Evolutionary conservation across 192 early-diverging fungal species (phyloP).

Genomic region (Backusella sp.): DNA sequence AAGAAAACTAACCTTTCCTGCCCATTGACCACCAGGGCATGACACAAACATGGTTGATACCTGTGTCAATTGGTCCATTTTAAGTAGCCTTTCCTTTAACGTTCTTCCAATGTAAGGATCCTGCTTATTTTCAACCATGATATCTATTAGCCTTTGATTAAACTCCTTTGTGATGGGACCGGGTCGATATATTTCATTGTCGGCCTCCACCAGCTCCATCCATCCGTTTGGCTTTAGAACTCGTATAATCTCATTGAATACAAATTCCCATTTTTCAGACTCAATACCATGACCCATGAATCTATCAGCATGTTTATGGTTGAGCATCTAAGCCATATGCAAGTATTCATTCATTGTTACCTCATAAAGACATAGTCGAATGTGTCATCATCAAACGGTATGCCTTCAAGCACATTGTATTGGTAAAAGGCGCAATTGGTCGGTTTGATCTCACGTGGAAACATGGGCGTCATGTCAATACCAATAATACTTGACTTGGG

Average conservation of each 20-base stretch:
- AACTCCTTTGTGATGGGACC: conserved; percentile 28
- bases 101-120: conserved; percentile 26
- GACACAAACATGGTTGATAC: conserved; percentile 32
- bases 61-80: conserved; percentile 10
- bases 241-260: conserved; percentile 42
- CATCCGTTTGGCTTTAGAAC: conserved; percentile 52
- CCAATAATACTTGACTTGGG: conserved; percentile 37
- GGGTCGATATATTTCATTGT: conserved; percentile 26
- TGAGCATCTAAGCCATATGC: not conserved
- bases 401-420: conserved; percentile 18
- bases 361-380: conserved; percentile 54
- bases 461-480: conserved; percentile 31
- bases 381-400: conserved; percentile 43
- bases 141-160: conserved; percentile 18
- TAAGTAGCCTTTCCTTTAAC: conserved; percentile 20
- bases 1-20: conserved; percentile 29
- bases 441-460: conserved; percentile 34
- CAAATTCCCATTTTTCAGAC: conserved; percentile 35
- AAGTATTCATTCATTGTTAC: conserved; percentile 5
- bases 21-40: conserved; percentile 40
- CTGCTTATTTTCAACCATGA: conserved; percentile 11
- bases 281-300: conserved; percentile 37
- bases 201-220: conserved; percentile 46
- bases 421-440: conserved; percentile 37
- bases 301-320: not conserved